A percentile compares a stretch with the other conserved stretches of the same genome.
phyloP scores from a whole-genome alignment of 2,329 filamentous ascomycete genomes.

The Simplicillium sp. region DNA sequence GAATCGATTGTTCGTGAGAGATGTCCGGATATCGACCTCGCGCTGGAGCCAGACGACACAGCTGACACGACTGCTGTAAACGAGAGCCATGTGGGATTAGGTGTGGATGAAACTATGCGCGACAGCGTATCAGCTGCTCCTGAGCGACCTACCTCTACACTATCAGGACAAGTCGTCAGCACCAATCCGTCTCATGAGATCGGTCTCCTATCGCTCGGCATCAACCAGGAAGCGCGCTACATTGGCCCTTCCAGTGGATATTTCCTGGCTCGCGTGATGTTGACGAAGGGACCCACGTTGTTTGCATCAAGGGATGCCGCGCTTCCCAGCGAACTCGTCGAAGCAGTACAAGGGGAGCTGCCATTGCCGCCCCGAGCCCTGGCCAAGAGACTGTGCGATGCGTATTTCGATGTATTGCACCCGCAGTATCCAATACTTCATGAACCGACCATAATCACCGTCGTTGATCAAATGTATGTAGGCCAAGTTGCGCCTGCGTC shows the following conservation, averaged over 20 bases:
- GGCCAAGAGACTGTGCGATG: conserved; percentile 28
- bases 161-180: conserved; percentile 10
- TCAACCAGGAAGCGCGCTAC: conserved; percentile 37
- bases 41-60: conserved; percentile 9
- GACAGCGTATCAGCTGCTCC: neutral
- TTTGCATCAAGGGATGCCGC: conserved; percentile 1
- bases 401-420: conserved; percentile 39
- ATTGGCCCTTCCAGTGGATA: conserved; percentile 47
- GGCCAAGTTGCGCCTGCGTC: conserved; percentile 17
- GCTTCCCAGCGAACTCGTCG: conserved; percentile 18
- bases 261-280: conserved; percentile 39
- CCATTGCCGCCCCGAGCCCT: conserved; percentile 21
- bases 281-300: conserved; percentile 18
- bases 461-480: conserved; percentile 26
- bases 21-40: conserved; percentile 32
- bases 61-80: too few relatives aligned
- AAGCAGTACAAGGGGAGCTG: conserved; percentile 20
- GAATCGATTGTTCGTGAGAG: conserved; percentile 31
- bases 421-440: conserved; percentile 40
- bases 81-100: neutral
- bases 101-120: conserved; percentile 8
- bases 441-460: conserved; percentile 27
- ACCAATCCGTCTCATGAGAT: conserved; percentile 36
- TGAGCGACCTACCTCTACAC: conserved; percentile 1
- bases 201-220: conserved; percentile 39